phyloP scores from a whole-genome alignment of 73 alveolate genomes.

The Vitrella brassicaformis region DNA sequence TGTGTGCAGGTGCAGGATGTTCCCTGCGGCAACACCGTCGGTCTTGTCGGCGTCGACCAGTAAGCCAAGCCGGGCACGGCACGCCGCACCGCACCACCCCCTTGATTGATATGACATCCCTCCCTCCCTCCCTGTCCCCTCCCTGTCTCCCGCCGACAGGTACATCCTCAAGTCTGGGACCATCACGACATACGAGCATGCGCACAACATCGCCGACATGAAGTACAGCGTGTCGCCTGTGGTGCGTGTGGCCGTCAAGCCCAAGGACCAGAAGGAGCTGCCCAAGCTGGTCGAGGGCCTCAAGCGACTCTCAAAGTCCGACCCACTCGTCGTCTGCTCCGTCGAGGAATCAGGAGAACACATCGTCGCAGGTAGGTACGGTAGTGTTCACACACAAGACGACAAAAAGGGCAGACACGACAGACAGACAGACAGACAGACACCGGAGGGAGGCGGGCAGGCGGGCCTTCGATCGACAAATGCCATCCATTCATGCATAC shows the following conservation, averaged over 20 bases:
- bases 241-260: conserved; percentile 66
- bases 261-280: conserved; percentile 78
- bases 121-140: too few relatives aligned
- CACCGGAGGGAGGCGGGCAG: too few relatives aligned
- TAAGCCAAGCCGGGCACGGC: too few relatives aligned
- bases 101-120: too few relatives aligned
- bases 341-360: conserved; percentile 67
- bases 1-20: conserved; percentile 58
- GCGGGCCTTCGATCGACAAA: too few relatives aligned
- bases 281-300: conserved; percentile 81
- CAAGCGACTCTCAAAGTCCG: conserved; percentile 70
- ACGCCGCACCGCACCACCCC: too few relatives aligned
- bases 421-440: too few relatives aligned
- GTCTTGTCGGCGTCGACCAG: conserved; percentile 65
- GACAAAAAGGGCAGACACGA: too few relatives aligned
- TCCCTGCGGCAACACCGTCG: conserved; percentile 86
- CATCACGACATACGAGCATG: conserved; percentile 48
- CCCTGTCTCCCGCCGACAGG: too few relatives aligned
- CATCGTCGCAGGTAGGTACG: conserved; percentile 41
- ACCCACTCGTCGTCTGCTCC: conserved; percentile 68
- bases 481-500: too few relatives aligned
- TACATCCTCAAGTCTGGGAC: conserved; percentile 67
- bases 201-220: conserved; percentile 58
- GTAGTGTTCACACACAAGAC: too few relatives aligned
- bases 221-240: conserved; percentile 75